These are phyloP conservation scores for Neurospora sp. DNA, from an alignment of 2,329 filamentous ascomycete species.

Conservation along the genomic window DNA sequence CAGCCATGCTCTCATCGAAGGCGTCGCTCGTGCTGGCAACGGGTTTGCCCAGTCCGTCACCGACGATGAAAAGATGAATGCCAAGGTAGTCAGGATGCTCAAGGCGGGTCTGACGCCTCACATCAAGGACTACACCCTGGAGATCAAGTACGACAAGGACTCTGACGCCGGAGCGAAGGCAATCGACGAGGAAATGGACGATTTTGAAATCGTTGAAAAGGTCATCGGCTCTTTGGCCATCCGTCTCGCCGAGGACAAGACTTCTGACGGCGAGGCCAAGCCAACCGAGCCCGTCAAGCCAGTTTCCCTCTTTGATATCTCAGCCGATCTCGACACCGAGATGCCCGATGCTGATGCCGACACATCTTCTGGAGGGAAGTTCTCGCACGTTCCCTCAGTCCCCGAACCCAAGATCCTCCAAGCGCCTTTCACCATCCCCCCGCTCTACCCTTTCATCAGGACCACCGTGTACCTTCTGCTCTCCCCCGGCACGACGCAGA, in stretches of 20 bases:
- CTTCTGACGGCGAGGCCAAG: slow-evolving; percentile 17
- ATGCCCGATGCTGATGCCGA: slow-evolving; percentile 19
- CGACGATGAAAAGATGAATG: slow-evolving; percentile 55
- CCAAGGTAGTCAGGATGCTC: slow-evolving; percentile 63
- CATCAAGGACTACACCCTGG: slow-evolving; percentile 52
- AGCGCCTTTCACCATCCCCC: slow-evolving; percentile 51
- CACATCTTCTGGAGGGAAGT: slow-evolving; percentile 24
- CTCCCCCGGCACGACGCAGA: slow-evolving; percentile 35
- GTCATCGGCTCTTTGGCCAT: slow-evolving; percentile 39
- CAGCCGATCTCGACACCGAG: slow-evolving; percentile 32
- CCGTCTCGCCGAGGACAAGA: slow-evolving; percentile 16
- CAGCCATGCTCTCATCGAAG: slow-evolving; percentile 44
- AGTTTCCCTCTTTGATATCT: slow-evolving; percentile 52
- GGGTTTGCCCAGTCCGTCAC: slow-evolving; percentile 54
- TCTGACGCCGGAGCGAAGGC: neutral
- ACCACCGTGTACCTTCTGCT: slow-evolving; percentile 58
- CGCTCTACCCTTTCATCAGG: slow-evolving; percentile 57
- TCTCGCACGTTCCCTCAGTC: slow-evolving; percentile 43
- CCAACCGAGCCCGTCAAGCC: slow-evolving; percentile 18
- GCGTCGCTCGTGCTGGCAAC: slow-evolving; percentile 42
- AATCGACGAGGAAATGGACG: slow-evolving; percentile 32
- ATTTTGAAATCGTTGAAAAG: slow-evolving; percentile 55
- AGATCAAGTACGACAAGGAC: slow-evolving; percentile 44
- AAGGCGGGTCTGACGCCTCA: slow-evolving; percentile 61
- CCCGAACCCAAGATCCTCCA: slow-evolving; percentile 50